These are phyloP conservation scores for Dactylonectria macrodidyma DNA, from an alignment of 2,329 filamentous ascomycete genomes.

Conservation along the genomic window DNA sequence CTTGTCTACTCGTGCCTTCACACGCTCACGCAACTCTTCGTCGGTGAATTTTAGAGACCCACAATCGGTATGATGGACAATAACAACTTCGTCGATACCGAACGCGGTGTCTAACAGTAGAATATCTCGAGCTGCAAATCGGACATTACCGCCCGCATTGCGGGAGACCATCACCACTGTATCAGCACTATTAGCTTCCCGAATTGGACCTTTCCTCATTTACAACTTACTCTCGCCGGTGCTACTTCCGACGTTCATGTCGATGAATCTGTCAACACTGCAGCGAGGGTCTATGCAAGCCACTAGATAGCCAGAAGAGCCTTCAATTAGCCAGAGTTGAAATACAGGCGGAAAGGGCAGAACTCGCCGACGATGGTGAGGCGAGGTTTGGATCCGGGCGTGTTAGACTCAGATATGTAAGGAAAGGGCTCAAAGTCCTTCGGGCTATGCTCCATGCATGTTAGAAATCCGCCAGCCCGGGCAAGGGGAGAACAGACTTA, in stretches of 20 bases:
- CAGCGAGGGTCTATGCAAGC: conserved; percentile 10
- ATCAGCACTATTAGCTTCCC: conserved; percentile 6
- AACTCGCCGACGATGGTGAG: conserved; percentile 9
- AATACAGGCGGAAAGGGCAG: conserved; percentile 3
- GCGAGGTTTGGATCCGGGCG: conserved; percentile 8
- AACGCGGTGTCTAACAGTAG: conserved; percentile 8
- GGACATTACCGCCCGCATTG: conserved; percentile 11
- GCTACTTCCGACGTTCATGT: conserved; percentile 6
- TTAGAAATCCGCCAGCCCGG: neutral
- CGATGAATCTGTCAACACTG: conserved; percentile 10
- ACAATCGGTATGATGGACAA: conserved; percentile 9
- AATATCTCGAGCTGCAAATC: conserved; percentile 10
- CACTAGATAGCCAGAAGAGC: conserved; percentile 1
- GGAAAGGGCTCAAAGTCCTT: conserved; percentile 12
- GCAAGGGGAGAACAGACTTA: conserved; percentile 1
- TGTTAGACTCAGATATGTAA: conserved; percentile 2
- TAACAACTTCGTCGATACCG: conserved; percentile 2
- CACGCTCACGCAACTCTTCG: conserved; percentile 5
- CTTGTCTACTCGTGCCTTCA: conserved; percentile 6
- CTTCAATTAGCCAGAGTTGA: conserved; percentile 1
- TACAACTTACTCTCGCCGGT: conserved; percentile 13
- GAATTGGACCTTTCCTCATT: neutral
- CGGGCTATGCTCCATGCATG: neutral
- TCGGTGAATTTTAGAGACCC: conserved; percentile 6
- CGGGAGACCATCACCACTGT: conserved; percentile 11